A percentile compares a stretch with the other conserved stretches of the same genome.
Evolutionary conservation across 345 rosid genomes (phyloP).

Genomic region (Arabis alpina): DNA sequence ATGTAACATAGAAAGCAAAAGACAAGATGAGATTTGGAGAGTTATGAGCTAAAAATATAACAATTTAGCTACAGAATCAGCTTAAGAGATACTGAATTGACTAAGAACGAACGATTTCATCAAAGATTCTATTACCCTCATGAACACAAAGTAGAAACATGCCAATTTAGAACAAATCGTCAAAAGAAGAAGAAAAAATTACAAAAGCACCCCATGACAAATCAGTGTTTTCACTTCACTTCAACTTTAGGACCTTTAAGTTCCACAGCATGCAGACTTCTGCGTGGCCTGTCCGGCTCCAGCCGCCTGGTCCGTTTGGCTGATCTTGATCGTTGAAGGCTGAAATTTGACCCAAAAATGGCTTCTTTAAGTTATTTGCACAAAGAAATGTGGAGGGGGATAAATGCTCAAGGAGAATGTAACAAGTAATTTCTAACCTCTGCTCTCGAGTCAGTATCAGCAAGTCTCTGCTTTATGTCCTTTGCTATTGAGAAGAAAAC

Average conservation of each 20-base stretch:
- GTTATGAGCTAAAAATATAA: not conserved
- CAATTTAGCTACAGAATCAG: not conserved
- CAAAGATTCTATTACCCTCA: conserved; percentile 33
- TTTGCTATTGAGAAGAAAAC: conserved; percentile 94
- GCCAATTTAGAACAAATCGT: conserved; percentile 32
- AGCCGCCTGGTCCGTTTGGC: conserved; percentile 44
- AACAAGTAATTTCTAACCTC: conserved; percentile 57
- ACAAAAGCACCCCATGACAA: conserved; percentile 20
- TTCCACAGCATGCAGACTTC: conserved; percentile 44
- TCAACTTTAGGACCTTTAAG: conserved; percentile 23
- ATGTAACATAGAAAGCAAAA: conserved; percentile 5
- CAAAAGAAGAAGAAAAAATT: conserved; percentile 4
- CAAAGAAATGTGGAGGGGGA: conserved; percentile 5
- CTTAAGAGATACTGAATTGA: not conserved
- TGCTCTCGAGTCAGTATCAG: conserved; percentile 75
- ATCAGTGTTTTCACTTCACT: conserved; percentile 13
- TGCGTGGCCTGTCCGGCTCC: conserved; percentile 47
- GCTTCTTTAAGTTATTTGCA: not conserved
- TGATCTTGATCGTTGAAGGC: conserved; percentile 47
- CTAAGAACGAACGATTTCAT: conserved; percentile 20
- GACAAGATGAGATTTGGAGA: not conserved
- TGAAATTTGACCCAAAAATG: conserved; percentile 19
- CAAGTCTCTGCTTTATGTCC: conserved; percentile 90
- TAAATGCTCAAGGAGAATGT: not conserved
- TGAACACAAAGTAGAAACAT: conserved; percentile 33